Evolutionary conservation across 1,284 basidiomycete species (phyloP), one percentile per base, ranked within the genome.

Genomic region (Sporisorium graminicola): DNA sequence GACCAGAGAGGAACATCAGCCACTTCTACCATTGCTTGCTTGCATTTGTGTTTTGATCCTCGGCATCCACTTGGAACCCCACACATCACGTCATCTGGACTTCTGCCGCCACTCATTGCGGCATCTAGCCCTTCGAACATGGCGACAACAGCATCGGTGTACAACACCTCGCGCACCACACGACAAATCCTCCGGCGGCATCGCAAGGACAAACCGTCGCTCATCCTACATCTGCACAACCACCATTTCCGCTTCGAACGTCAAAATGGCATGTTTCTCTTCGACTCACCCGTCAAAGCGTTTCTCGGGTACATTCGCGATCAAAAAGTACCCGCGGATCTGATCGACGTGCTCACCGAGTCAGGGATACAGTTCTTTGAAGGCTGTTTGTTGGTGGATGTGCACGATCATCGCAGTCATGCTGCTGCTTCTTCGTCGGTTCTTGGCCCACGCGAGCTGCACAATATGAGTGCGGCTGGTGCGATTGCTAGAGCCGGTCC

Each of bases 101-200:
- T 43, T 8, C 37, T 8, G 8, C 5, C 37, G 2, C 10, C n/a
- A 20, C 18, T 10, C 40, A 43, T 14, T n/a, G 8, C 18, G 8
- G n/a, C 40, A 43, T n/a, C 37, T 20, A 2, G 14, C n/a, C 2
- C 10, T 2, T 12, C 22, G 27, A 74, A n/a, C 22, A 84, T 84
- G 83, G 82, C 83, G 24, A 82, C 81, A 13, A 80, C 82, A 16
- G 82, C 81, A 6, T 82, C 78, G 35, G 77, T 84, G 44, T 85
- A 85, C 76, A 85, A 85, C 57, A 74, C 71, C 22, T 79, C 80
- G n/a, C 74, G 83, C 10, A 81, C 81, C 18, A 80, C 81, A 3
- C 74, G 83, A 5, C 83, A 85, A 66, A 79, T 85, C 31, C 69
- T 85, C 13, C 78, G 78, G 40, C 68, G 83, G 9, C 77, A 85